Base-by-base conservation (phyloP, 192 early-diverging fungal species). In the Allomyces macrogynus region DNA sequence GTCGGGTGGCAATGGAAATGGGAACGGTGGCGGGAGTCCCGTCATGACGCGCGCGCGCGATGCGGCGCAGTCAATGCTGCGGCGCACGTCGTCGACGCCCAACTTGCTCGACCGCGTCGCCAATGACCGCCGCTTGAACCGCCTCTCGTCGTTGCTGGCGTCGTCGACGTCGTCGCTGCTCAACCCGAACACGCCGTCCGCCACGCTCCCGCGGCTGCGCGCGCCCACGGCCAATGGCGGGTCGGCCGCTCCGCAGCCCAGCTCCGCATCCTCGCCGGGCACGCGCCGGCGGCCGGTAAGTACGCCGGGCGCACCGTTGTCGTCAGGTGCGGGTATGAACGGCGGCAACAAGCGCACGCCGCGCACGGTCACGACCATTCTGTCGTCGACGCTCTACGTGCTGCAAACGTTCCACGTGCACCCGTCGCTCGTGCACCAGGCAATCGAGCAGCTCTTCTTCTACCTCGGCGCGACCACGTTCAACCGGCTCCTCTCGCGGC, bases 401-500 rank as follows among this genome's bases (percentile, higher is more conserved):
- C 73, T 97, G 64, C 76, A 83, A 61, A 74, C 81, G 11, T 86
- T 87, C 66, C 79, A 85, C 72, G 76, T 89, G n/a, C 93, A 93
- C 73, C 84, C 84, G 4, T 71, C 73, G 18, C 84, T 94, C 63
- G 73, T 82, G 32, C 78, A 84, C 70, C 84, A 89, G 62, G 73
- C 85, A 42, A 68, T 91, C 49, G 74, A 80, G 24, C 89, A 95
- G 73, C 64, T 91, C 24, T 81, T 92, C 67, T 82, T 89, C 75
- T 86, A 80, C 67, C 70, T 92, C 24, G 81, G 84, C 27, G 78
- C 81, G 61, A 86, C 86, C 70, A 68, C 88, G 43, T 92, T 97
- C 69, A 97, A 97, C 74, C 81, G 81, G 20, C 86, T 97, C 70
- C 74, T 97, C 68, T 80, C 80, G 0, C 83, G 81, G 43, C 84